Evolutionary conservation across 306 rosid genomes (phyloP), one percentile per base, ranked within the genome.

Genomic region (Prunus dulcis): DNA sequence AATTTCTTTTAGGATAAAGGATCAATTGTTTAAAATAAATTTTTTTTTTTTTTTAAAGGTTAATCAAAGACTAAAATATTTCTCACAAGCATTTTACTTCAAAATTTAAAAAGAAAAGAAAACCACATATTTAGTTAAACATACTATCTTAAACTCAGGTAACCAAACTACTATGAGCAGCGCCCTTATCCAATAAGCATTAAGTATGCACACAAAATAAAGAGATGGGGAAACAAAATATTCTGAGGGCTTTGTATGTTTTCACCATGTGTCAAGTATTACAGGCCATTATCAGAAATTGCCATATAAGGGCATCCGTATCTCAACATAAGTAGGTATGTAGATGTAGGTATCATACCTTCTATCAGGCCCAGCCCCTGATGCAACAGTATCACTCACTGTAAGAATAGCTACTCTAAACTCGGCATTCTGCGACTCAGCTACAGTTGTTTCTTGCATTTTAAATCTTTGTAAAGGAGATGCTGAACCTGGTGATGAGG

Each of bases 361-460:
- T 79, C 96, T 83, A 90, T 94, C 98, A 28, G 96, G 96, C 58
- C 97, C 97, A 32, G 87, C 88, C 81, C 97, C 98, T 2, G 75
- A 78, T 74, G 97, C 89, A 81, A 94, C 98, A 41, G 98, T 94
- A 68, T 94, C 98, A 78, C 97, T 92, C 67, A 94, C 96, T 45
- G 97, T 94, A 82, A 94, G 96, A 87, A 94, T 66, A 76, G 95
- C 93, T 80, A 94, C 92, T 71, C 83, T 87, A 64, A 81, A 12
- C 60, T 82, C 86, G 61, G 80, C 82, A 80, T 78, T 82, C 34
- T 9, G 80, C 67, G 86, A 68, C 71, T 82, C 75, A 78, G 80
- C 80, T 17, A 69, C 78, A 64, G 70, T 76, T 75, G 23, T 28
- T 81, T 80, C 82, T 70, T 82, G 76, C 2, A 85, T 70, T 56